These are phyloP conservation scores for Pseudogymnoascus sp. DNA, from an alignment of 2,329 filamentous ascomycete species.

Conservation along the genomic window DNA sequence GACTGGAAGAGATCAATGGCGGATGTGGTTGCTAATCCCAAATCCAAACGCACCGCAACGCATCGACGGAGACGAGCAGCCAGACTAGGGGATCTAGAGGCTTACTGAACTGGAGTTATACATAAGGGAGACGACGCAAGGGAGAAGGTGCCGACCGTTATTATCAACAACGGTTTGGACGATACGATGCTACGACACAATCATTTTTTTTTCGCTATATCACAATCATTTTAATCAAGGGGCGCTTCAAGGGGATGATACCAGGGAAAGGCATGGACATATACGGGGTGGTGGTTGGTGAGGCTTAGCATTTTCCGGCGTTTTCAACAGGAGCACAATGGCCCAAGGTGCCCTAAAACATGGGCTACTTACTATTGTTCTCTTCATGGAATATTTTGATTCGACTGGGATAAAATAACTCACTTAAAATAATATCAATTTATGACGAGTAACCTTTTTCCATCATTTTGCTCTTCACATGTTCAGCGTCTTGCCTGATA, in stretches of 20 bases:
- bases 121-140: background rate
- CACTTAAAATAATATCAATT: conserved; percentile 4
- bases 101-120: conserved; percentile 4
- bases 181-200: conserved; percentile 4
- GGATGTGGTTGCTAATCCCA: conserved; percentile 1
- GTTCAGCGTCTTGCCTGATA: background rate
- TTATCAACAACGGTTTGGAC: background rate
- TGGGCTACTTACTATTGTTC: background rate
- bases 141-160: background rate
- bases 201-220: conserved; percentile 7
- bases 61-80: conserved; percentile 4
- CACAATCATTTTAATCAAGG: conserved; percentile 6
- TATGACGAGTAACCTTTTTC: background rate
- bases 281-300: background rate
- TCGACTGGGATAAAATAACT: background rate
- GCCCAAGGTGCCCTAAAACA: background rate
- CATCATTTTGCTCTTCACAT: background rate
- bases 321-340: background rate
- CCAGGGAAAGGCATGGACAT: background rate
- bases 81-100: background rate
- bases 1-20: conserved; percentile 9
- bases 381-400: background rate
- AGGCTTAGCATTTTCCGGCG: conserved; percentile 3
- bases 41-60: conserved; percentile 8
- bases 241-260: background rate